These are phyloP conservation scores for Claviceps pazoutovae DNA, from an alignment of 2,329 filamentous ascomycete species.

Conservation along the genomic window DNA sequence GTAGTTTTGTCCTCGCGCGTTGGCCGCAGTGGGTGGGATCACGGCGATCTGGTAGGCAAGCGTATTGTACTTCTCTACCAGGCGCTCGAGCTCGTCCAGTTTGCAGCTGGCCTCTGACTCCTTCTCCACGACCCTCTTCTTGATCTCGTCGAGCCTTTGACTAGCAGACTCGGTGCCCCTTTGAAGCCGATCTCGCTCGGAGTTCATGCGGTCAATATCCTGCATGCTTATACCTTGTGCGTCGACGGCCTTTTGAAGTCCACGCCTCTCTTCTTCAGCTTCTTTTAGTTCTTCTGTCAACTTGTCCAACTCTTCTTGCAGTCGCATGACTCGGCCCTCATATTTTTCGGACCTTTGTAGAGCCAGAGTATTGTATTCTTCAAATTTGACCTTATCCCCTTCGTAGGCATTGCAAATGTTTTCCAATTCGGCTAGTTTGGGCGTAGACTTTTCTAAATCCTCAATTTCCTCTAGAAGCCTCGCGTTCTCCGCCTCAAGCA, in stretches of 20 bases:
- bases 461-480: conserved; percentile 74
- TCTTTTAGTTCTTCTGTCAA: conserved; percentile 60
- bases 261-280: conserved; percentile 67
- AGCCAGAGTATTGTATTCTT: conserved; percentile 81
- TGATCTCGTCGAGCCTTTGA: conserved; percentile 68
- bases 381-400: conserved; percentile 88
- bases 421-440: conserved; percentile 71
- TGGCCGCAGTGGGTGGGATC: conserved; percentile 70
- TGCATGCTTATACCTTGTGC: conserved; percentile 90
- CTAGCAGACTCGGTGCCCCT: conserved; percentile 69
- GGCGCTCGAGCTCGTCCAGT: conserved; percentile 81
- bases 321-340: conserved; percentile 60
- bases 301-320: conserved; percentile 80
- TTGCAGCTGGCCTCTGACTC: conserved; percentile 76
- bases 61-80: conserved; percentile 85
- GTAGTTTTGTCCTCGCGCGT: conserved; percentile 73
- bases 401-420: conserved; percentile 87
- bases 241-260: conserved; percentile 76
- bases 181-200: conserved; percentile 85
- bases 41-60: conserved; percentile 86
- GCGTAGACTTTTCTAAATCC: conserved; percentile 74
- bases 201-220: conserved; percentile 98
- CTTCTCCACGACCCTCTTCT: conserved; percentile 69
- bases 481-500: conserved; percentile 76
- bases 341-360: conserved; percentile 81